Percentiles rank a stretch among this genome's conserved stretches.
Conservation (phyloP, 495 filamentous ascomycete genomes). For the Neurospora discreta region DNA sequence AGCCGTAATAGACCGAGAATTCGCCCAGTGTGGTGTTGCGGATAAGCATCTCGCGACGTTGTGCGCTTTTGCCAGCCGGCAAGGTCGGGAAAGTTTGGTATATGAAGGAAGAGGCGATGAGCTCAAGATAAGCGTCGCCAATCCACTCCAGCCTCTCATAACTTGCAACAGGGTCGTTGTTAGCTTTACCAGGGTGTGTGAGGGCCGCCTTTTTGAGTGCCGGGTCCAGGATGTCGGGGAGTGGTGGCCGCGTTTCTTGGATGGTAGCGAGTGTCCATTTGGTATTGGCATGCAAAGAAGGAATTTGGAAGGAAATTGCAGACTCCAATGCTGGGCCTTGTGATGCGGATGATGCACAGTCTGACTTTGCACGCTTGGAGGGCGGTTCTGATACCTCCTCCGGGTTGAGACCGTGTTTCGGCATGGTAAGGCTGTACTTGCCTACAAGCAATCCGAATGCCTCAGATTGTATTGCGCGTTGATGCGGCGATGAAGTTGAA, state of each 20-base stretch:
- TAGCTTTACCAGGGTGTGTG: constrained; percentile 46
- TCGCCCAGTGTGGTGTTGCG: constrained; percentile 65
- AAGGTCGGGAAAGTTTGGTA: constrained; percentile 50
- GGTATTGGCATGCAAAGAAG: constrained; percentile 7
- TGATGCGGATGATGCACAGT: neutral
- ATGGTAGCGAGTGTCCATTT: constrained; percentile 35
- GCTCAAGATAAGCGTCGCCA: constrained; percentile 63
- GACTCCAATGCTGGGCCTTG: neutral
- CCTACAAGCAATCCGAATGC: neutral
- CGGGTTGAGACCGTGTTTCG: neutral
- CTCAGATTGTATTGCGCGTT: neutral
- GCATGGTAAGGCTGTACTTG: neutral
- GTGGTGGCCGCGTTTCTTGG: constrained; percentile 31
- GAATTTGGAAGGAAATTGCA: neutral
- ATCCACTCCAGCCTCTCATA: constrained; percentile 69
- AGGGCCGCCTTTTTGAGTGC: constrained; percentile 51
- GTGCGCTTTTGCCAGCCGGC: constrained; percentile 47
- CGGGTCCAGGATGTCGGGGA: constrained; percentile 49
- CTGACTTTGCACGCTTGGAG: constrained; percentile 9
- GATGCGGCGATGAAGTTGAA: neutral
- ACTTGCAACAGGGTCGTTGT: constrained; percentile 24
- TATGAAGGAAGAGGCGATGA: constrained; percentile 55
- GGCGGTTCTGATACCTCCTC: neutral
- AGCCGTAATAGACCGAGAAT: constrained; percentile 54
- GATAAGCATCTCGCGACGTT: constrained; percentile 57